Conservation (phyloP, 495 filamentous ascomycete genomes). For the Gamarada debralockiae region DNA sequence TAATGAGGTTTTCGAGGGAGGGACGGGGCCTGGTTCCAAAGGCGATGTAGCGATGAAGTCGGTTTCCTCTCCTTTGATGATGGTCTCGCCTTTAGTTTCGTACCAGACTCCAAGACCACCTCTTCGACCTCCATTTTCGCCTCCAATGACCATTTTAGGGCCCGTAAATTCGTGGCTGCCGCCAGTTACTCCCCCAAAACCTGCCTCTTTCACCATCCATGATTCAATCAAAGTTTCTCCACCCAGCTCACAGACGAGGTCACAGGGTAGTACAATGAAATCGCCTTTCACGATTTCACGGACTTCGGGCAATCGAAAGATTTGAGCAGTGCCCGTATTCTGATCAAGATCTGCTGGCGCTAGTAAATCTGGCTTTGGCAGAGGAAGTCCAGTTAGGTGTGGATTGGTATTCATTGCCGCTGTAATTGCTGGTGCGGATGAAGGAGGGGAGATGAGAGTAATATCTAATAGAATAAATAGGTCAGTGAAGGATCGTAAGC, state of each 20-base stretch:
- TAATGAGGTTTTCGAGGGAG: conserved; percentile 56
- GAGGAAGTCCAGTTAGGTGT: conserved; percentile 74
- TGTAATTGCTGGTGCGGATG: conserved; percentile 64
- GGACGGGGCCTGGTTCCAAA: conserved; percentile 50
- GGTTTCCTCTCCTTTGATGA: conserved; percentile 83
- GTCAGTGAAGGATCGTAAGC: no score
- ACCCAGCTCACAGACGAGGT: conserved; percentile 86
- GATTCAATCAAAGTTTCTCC: conserved; percentile 77
- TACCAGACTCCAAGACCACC: conserved; percentile 89
- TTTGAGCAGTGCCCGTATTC: conserved; percentile 81
- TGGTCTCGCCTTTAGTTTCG: conserved; percentile 65
- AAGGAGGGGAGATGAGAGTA: conserved; percentile 75
- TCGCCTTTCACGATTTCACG: conserved; percentile 69
- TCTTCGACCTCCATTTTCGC: conserved; percentile 53
- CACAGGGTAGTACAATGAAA: conserved; percentile 89
- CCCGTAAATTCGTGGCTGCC: conserved; percentile 28
- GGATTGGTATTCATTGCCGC: conserved; percentile 82
- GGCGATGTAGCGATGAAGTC: conserved; percentile 80
- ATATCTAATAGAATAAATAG: no score
- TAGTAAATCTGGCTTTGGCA: conserved; percentile 69
- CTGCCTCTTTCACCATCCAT: conserved; percentile 84
- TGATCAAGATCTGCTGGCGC: conserved; percentile 68
- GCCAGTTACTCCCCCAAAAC: conserved; percentile 43
- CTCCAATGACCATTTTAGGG: conserved; percentile 39
- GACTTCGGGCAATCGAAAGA: conserved; percentile 78